Evolutionary conservation across 495 filamentous ascomycete species (phyloP), one percentile per base, ranked within the genome.

Genomic region (Chaetomium tenue): DNA sequence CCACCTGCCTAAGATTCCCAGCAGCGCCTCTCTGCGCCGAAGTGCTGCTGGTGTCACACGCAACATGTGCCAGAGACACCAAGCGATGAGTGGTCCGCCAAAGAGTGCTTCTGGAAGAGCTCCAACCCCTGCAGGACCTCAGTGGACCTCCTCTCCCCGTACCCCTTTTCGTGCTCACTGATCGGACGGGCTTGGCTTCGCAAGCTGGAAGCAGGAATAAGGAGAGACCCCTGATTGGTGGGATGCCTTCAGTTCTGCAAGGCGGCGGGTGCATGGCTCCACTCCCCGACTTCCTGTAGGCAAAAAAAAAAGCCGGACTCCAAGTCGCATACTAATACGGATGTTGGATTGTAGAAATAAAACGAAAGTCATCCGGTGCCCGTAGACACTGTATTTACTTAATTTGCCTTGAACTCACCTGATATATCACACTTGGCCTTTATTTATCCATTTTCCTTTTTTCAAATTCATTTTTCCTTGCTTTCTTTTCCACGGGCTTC

Each of bases 51-150:
- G 57, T n/a, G 58, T 47, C 22, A n/a, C 39, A 11, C 39, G 6
- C 28, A 30, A 30, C 28, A 30, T 30, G 33, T 37, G 33, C 33
- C 33, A 22, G 22, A 6, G 5, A 37, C 42, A 46, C n/a, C 5
- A 23, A 39, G 16, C 26, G 56, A 23, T 46, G 37, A 40, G 22
- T 25, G 33, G 33, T 20, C n/a, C n/a, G 37, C 4, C 16, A 13
- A 26, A 52, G 33, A 8, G 28, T 26, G 37, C 46, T 61, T 61
- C 47, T 61, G 33, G 60, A 62, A 62, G 37, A 63, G 40, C 40
- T 13, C 12, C n/a, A 18, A 39, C 61, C 61, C 61, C 52, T 57
- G 54, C n/a, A n/a, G n/a, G n/a, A 63, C 15, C 33, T 48, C n/a
- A n/a, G n/a, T n/a, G n/a, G 20, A 20, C 39, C 44, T 59, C 55